Base-by-base conservation (phyloP, 108 stramenopile genomes). In the Poteriospumella lacustris region DNA sequence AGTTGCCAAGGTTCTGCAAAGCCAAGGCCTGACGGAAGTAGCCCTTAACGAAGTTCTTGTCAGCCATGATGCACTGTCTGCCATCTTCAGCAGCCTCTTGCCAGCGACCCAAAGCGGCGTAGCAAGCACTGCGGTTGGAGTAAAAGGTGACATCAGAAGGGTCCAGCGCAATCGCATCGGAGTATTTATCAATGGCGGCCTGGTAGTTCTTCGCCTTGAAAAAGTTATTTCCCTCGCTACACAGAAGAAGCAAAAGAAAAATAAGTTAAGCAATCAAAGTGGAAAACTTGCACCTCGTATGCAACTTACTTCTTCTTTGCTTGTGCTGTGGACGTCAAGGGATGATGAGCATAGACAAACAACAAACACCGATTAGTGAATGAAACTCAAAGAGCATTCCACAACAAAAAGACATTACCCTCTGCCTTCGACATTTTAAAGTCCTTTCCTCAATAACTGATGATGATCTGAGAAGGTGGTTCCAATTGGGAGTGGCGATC, bases 31-130 rank as follows among this genome's bases (percentile, higher is more conserved):
- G 78, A 44, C 95, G 92, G 84, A 93, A 96, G 87, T 96, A 96
- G 0, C 96, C 96, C 84, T 98, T 98, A 75, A 98, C 91, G 75
- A 96, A 98, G 58, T 80, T 85, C 76, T 92, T 93, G 78, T 98
- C 92, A 19, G 93, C 93, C 82, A 90, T 90, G 81, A 98, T 91
- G 82, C 97, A 98, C n/a, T 82, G 68, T 40, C 90, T 85, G 29
- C 88, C 91, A 42, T 96, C 97, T 1, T 91, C 89, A 33, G 88
- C 94, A 87, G 95, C 92, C 43, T 95, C 86, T 59, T 94, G 91
- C 88, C 88, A 98, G 36, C 92, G 76, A 40, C 86, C 68, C 38
- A 98, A 76, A 69, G 95, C 96, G 82, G 96, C 97, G 87, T 91
- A 93, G 64, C 81, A 82, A 29, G 85, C 85, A 69, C 85, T 85